Base-by-base conservation (phyloP, 106 monocot species). In the Acorus calamus region DNA sequence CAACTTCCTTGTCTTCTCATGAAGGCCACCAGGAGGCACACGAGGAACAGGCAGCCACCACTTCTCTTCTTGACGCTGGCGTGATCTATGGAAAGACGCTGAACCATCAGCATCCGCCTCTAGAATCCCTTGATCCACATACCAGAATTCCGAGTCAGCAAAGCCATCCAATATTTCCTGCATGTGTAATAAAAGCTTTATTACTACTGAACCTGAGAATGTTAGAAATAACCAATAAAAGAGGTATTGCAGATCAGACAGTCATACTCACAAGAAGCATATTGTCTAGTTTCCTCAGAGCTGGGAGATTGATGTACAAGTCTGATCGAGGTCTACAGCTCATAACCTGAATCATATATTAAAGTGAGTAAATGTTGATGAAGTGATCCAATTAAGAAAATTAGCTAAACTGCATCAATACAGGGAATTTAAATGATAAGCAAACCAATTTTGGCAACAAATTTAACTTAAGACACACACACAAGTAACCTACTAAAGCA, bases 41-140 rank as follows among this genome's bases (percentile, higher is more conserved):
- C 84, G 74, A 41, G 94, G 94, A 5, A 84, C 77, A 11, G 94
- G 94, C 49, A 94, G 77, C 94, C 94, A 94, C 94, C 94, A 94
- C 50, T 94, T 94, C 68, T 87, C 92, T 60, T 89, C 85, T 62
- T 81, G 86, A 2, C 77, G 80, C 3, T 66, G 76, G 60, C 80
- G 42, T 0, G 69, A 67, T 54, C 53, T 73, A 6, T 72, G 64
- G 60, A 86, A 79, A 11, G 89, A 80, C 49, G 71, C 62, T 4
- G 93, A 83, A 46, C 78, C 78, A 59, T 93, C 86, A 52, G 77
- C 60, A 47, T 94, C 83, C 5, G 75, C 61, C 44, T 78, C 76
- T 43, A 77, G 7, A 48, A 84, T 79, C 12, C 86, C 94, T 80
- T 86, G 86, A 41, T 94, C 94, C 47, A 84, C 82, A 53, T 94